Base-by-base conservation (phyloP, 352 stramenopile species). In the Phytophthora macrochlamydospora region DNA sequence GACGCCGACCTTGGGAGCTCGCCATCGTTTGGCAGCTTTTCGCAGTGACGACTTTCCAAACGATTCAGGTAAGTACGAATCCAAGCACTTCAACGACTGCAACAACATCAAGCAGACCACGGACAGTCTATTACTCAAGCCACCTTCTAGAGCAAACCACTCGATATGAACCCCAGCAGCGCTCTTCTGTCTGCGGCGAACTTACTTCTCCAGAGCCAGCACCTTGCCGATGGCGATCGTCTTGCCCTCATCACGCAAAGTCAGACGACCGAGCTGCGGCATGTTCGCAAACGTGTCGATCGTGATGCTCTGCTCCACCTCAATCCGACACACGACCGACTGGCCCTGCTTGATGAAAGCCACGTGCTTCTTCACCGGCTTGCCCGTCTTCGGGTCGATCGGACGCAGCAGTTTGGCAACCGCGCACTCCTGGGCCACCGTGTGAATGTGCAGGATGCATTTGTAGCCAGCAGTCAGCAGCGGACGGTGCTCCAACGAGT, bases 201-300 rank as follows among this genome's bases (percentile, higher is more conserved):
- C 46, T 76, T 91, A 87, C 80, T 92, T 89, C 50, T 90, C 82
- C 46, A 99, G 86, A 68, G 98, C 97, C 56, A 97, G 79, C 51
- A 99, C 93, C 73, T 99, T 99, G 24, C 98, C 98, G 74, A 99
- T 99, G 32, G 93, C 97, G 63, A 99, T 99, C 31, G 98, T 99
- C 85, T 98, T 99, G 69, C 97, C 98, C 79, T 99, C 98, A 56
- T 98, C 98, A 78, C 97, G 91, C 40, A 99, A 83, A 44, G 97
- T 99, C 69, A 99, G 98, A 61, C 97, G 85, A 40, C 98, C 98
- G 8, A 99, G 83, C 70, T 99, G 98, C 40, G 92, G 91, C 78
- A 98, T 95, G 51, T 90, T 83, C 5, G 98, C 94, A 65, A 98
- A 99, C 6, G 88, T 96, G 65, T 99, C 97, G 45, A 99, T 78